Evolutionary conservation across 306 rosid species (phyloP).

Genomic region (Casuarina glauca): DNA sequence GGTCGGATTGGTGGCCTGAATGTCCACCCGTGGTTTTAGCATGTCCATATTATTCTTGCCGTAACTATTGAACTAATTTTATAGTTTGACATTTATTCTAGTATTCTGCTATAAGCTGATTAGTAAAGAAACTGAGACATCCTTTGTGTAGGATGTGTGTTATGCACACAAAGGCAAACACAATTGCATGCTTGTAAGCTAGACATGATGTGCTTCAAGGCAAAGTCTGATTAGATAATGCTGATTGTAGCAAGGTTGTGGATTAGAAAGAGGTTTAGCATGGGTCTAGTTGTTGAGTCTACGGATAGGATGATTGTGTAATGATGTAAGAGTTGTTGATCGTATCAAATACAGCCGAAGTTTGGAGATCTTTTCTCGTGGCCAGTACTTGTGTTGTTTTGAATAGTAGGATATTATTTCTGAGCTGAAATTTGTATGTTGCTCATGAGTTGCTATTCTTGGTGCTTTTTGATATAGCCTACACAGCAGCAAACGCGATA

Average conservation of each 20-base stretch:
- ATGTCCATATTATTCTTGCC: neutral
- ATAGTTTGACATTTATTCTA: neutral
- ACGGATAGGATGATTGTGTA: neutral
- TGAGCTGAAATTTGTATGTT: slow-evolving; percentile 2
- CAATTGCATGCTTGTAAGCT: neutral
- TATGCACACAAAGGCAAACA: neutral
- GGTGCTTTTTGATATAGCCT: slow-evolving; percentile 53
- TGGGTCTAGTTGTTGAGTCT: slow-evolving; percentile 2
- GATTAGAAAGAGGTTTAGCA: neutral
- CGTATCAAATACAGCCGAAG: neutral
- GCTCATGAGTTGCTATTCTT: slow-evolving; percentile 10
- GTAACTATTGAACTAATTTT: neutral
- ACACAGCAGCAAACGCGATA: slow-evolving; percentile 95
- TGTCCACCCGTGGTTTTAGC: neutral
- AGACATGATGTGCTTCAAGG: neutral
- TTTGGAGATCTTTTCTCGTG: neutral
- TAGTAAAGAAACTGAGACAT: neutral
- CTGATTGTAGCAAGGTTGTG: neutral
- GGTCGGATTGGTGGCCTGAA: neutral
- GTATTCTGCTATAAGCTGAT: neutral
- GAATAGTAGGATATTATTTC: slow-evolving; percentile 6
- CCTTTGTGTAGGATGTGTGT: neutral
- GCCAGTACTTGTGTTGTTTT: neutral
- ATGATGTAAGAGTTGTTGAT: neutral
- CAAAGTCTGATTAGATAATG: neutral